phyloP scores from a whole-genome alignment of 2,329 filamentous ascomycete genomes.

The Dactylellina parvicollis region DNA sequence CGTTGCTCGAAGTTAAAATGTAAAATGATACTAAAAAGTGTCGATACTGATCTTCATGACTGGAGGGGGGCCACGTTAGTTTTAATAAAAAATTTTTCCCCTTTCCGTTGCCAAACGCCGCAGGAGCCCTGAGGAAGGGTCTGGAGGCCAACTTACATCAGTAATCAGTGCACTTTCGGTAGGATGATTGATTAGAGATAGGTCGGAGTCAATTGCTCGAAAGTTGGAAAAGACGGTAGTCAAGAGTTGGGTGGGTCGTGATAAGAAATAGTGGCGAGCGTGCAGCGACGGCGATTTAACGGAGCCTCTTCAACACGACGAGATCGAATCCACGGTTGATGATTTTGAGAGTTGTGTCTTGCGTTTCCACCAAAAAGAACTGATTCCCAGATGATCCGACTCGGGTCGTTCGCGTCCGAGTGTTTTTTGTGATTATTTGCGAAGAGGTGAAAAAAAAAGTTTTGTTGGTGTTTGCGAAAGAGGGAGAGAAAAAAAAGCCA shows the following conservation, averaged over 20 bases:
- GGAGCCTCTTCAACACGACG: not conserved
- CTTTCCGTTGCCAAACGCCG: not conserved
- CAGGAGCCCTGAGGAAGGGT: not conserved
- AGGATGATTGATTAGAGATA: not conserved
- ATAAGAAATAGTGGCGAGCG: not conserved
- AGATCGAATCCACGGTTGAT: not conserved
- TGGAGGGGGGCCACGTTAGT: not conserved
- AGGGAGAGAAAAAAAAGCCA: constrained; percentile 50
- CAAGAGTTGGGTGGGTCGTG: not conserved
- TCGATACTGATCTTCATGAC: constrained; percentile 38
- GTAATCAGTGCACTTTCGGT: constrained; percentile 1
- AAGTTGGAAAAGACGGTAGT: not conserved
- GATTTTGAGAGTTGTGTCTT: constrained; percentile 20
- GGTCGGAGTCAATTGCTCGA: constrained; percentile 4
- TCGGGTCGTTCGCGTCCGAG: constrained; percentile 27
- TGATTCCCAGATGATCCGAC: not conserved
- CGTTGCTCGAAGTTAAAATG: constrained; percentile 40
- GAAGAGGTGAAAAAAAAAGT: constrained; percentile 22
- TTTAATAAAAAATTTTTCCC: not conserved
- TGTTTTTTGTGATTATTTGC: constrained; percentile 1
- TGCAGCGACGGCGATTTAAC: not conserved
- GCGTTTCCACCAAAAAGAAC: constrained; percentile 25
- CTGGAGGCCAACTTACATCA: constrained; percentile 27
- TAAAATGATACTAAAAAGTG: constrained; percentile 27
- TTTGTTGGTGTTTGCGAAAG: constrained; percentile 51